Percentiles rank a stretch among this genome's conserved stretches.
Conservation (phyloP, 345 rosid genomes). For the Salix dunnii region DNA sequence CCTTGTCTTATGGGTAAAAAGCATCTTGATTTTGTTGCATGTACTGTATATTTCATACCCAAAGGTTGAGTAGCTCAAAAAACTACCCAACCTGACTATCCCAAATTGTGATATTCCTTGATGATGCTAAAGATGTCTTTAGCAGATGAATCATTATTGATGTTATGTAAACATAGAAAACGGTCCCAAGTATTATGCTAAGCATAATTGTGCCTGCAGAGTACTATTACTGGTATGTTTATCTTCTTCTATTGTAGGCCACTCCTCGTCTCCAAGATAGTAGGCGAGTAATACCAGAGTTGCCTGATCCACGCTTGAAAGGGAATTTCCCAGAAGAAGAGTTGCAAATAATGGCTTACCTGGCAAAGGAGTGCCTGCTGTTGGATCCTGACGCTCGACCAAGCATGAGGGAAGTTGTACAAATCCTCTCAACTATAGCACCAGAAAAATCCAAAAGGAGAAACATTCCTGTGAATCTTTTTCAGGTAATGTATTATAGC, state of each 20-base stretch:
- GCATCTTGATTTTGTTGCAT: slow-evolving; percentile 3
- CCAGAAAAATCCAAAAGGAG: slow-evolving; percentile 70
- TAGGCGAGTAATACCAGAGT: slow-evolving; percentile 52
- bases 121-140: not conserved
- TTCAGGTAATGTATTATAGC: slow-evolving; percentile 42
- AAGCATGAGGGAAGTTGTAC: slow-evolving; percentile 95
- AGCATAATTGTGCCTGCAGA: not conserved
- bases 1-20: slow-evolving; percentile 85
- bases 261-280: slow-evolving; percentile 76
- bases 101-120: not conserved
- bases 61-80: not conserved
- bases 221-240: not conserved
- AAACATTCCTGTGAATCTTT: slow-evolving; percentile 58
- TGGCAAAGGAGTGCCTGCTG: slow-evolving; percentile 88
- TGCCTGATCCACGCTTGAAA: slow-evolving; percentile 76
- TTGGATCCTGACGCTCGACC: slow-evolving; percentile 91
- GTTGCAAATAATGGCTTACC: slow-evolving; percentile 88
- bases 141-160: not conserved
- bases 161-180: not conserved
- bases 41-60: not conserved
- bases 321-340: slow-evolving; percentile 79
- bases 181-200: not conserved
- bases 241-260: slow-evolving; percentile 45
- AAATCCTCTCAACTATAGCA: slow-evolving; percentile 81
- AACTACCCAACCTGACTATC: not conserved